Evolutionary conservation across 2,329 filamentous ascomycete genomes (phyloP).

Genomic region (Monilinia aucupariae): DNA sequence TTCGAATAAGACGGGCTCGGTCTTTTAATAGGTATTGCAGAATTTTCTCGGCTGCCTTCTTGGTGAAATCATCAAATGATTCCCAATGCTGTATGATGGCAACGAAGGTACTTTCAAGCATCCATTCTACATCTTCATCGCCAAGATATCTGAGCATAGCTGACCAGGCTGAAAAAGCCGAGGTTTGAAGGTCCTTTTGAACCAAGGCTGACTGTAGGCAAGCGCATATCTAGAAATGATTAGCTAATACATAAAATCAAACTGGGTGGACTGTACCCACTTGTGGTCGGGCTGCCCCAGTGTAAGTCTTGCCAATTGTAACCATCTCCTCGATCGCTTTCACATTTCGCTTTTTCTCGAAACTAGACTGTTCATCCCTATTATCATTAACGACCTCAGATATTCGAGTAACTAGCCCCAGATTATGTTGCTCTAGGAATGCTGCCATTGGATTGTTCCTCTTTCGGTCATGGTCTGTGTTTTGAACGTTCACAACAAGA

Average conservation of each 20-base stretch:
- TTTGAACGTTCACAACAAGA: conserved; percentile 37
- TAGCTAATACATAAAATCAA: neutral
- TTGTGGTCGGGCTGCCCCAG: conserved; percentile 79
- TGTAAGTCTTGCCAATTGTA: conserved; percentile 63
- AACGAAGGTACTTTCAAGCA: conserved; percentile 86
- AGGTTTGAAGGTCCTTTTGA: conserved; percentile 66
- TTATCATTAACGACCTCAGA: conserved; percentile 72
- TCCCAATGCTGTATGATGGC: conserved; percentile 79
- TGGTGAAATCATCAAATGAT: conserved; percentile 56
- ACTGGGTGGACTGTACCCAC: conserved; percentile 52
- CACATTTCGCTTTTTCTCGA: conserved; percentile 72
- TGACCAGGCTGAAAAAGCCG: conserved; percentile 79
- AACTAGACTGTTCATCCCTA: conserved; percentile 48
- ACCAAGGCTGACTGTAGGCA: conserved; percentile 81
- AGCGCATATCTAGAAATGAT: conserved; percentile 65
- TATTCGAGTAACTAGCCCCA: conserved; percentile 81
- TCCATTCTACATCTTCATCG: conserved; percentile 69
- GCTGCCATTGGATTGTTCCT: conserved; percentile 58
- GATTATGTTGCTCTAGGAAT: conserved; percentile 77
- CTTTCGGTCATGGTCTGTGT: conserved; percentile 28
- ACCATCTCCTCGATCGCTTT: conserved; percentile 86
- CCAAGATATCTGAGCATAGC: conserved; percentile 70
- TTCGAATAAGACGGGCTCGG: conserved; percentile 47
- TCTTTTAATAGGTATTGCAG: conserved; percentile 44
- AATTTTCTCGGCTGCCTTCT: conserved; percentile 54